Evolutionary conservation across 257 asterid genomes (phyloP).

Genomic region (Fraxinus quadrangulata): DNA sequence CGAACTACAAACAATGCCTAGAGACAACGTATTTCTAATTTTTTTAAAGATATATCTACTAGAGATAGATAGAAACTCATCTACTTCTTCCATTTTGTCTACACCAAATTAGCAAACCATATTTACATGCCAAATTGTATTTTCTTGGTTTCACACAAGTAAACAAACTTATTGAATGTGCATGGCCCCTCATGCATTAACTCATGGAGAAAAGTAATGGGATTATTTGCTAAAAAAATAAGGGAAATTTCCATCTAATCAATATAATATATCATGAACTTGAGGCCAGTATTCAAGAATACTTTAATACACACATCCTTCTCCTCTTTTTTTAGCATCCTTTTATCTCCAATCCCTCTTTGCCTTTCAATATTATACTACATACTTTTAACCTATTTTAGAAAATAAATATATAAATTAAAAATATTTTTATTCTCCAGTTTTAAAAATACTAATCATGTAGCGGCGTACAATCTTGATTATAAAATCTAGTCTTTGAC

Average conservation of each 20-base stretch:
- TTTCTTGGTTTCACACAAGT: slow-evolving; percentile 37
- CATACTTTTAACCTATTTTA: neutral
- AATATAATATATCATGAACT: slow-evolving; percentile 36
- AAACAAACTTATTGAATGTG: slow-evolving; percentile 40
- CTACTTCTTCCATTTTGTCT: neutral
- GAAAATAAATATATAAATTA: neutral
- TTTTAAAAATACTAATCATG: slow-evolving; percentile 19
- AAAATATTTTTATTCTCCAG: neutral
- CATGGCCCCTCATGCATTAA: slow-evolving; percentile 66
- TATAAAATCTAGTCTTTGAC: slow-evolving; percentile 29
- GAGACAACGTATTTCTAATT: neutral
- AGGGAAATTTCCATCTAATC: neutral
- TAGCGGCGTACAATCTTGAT: slow-evolving; percentile 45
- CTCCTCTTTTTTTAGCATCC: slow-evolving; percentile 18
- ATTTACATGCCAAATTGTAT: slow-evolving; percentile 3
- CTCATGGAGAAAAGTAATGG: slow-evolving; percentile 37
- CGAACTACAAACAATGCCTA: no score
- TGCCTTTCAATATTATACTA: slow-evolving; percentile 22
- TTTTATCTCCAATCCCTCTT: slow-evolving; percentile 13
- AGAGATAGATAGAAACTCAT: neutral
- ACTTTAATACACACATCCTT: slow-evolving; percentile 35
- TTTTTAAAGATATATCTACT: neutral
- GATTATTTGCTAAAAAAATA: slow-evolving; percentile 33
- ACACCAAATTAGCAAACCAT: neutral
- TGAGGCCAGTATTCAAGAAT: slow-evolving; percentile 45